These are phyloP conservation scores for Crithidia bombi DNA, from an alignment of 208 protist species.

Conservation along the genomic window DNA sequence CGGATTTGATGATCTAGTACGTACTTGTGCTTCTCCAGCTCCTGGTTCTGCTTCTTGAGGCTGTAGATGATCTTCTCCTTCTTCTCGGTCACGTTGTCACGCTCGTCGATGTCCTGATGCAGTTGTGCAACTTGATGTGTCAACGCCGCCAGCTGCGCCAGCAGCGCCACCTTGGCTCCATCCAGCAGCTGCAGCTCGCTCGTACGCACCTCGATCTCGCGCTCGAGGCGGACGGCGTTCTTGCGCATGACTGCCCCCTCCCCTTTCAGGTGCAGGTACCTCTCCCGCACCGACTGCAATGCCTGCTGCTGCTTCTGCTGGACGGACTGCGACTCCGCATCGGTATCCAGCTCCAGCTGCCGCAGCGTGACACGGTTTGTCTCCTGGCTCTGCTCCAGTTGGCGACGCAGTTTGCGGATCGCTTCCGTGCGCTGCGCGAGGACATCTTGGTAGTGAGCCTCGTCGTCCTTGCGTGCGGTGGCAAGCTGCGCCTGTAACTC, in stretches of 20 bases:
- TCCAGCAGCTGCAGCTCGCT: conserved; percentile 78
- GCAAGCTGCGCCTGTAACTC: conserved; percentile 43
- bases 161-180: conserved; percentile 71
- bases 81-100: conserved; percentile 94
- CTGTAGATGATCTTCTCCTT: conserved; percentile 97
- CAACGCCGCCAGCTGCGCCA: conserved; percentile 81
- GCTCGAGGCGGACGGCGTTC: conserved; percentile 89
- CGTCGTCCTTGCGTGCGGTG: conserved; percentile 53
- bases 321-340: conserved; percentile 92
- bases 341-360: conserved; percentile 95
- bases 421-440: conserved; percentile 65
- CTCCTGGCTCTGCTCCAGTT: conserved; percentile 72
- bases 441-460: conserved; percentile 85
- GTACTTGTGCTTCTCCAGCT: conserved; percentile 98
- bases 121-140: conserved; percentile 89
- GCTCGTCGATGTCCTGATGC: conserved; percentile 93
- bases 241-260: conserved; percentile 95
- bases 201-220: conserved; percentile 90
- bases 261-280: conserved; percentile 93
- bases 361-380: conserved; percentile 85
- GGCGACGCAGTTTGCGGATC: conserved; percentile 60
- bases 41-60: conserved; percentile 98
- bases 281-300: conserved; percentile 79
- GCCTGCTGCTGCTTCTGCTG: conserved; percentile 73
- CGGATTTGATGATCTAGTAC: conserved; percentile 98